Evolutionary conservation across 2,329 filamentous ascomycete species (phyloP).

Genomic region (Blastomyces gilchristii): DNA sequence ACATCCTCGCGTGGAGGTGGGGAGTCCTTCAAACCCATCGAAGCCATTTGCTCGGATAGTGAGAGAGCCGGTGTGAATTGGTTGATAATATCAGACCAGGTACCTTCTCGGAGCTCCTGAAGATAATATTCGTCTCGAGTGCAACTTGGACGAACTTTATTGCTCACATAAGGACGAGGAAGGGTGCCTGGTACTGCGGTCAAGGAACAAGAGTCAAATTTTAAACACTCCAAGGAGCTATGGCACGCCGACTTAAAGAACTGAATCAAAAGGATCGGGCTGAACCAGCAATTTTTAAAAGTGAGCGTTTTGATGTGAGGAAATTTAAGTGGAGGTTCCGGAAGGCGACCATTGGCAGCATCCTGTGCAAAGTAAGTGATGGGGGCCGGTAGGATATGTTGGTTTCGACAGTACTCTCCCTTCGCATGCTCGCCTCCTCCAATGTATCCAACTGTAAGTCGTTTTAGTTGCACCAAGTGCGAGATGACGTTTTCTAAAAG

Average conservation of each 20-base stretch:
- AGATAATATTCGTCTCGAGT: conserved; percentile 25
- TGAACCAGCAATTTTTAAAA: conserved; percentile 59
- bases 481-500: conserved; percentile 45
- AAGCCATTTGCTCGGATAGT: conserved; percentile 26
- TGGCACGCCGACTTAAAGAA: conserved; percentile 43
- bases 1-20: conserved; percentile 16
- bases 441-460: conserved; percentile 55
- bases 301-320: conserved; percentile 50
- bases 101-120: conserved; percentile 32
- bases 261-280: conserved; percentile 46
- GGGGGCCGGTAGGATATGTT: conserved; percentile 52
- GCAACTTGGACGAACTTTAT: conserved; percentile 10
- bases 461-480: conserved; percentile 42
- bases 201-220: conserved; percentile 56
- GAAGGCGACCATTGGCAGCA: conserved; percentile 2
- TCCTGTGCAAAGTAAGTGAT: conserved; percentile 18
- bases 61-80: conserved; percentile 40
- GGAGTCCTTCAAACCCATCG: conserved; percentile 16
- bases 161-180: conserved; percentile 8
- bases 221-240: conserved; percentile 43
- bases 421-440: conserved; percentile 57
- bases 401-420: conserved; percentile 52
- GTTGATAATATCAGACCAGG: conserved; percentile 44
- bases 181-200: conserved; percentile 34
- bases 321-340: conserved; percentile 39